Evolutionary conservation across 2,329 filamentous ascomycete species (phyloP), one percentile per base, ranked within the genome.

Genomic region (Verticillium zaregamsianum): DNA sequence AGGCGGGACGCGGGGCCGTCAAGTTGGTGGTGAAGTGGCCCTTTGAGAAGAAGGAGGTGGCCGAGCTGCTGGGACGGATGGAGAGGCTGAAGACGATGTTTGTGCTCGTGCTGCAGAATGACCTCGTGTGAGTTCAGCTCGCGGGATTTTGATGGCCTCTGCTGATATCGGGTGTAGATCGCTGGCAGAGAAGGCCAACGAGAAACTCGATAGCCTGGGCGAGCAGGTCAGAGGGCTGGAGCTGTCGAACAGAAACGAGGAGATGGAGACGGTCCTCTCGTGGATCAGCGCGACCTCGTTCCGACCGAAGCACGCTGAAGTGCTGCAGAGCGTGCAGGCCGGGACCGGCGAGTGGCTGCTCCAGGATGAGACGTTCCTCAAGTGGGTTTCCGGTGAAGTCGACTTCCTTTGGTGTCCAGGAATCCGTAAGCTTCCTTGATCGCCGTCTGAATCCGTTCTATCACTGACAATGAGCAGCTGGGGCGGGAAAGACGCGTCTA

Each of bases 21-120:
- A 39, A 35, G 3, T 37, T 45, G 20, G 23, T 37, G 17, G 31
- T 54, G 20, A 59, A 17, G 35, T 59, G 58, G 58, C 58, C 58
- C 5, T 59, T 59, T 33, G 58, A 59, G 23, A 59, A 59, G 25
- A 59, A 59, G 15, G 58, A 59, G 5, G 40, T 59, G 3, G 3
- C 33, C 12, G 58, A 59, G 58, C 35, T 59, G 11, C 33, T 59
- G 15, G 39, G 28, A n/a, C 14, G 35, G 20, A 45, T 54, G 33
- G 58, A 59, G 9, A 52, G 58, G 17, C 25, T 59, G 20, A 59
- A 59, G 58, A 32, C 58, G 7, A 35, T 49, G 25, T 59, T 59
- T 37, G 25, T n/a, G 28, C 39, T 59, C 20, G 58, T 59, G 23
- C 17, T 59, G 17, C 58, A 59, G 15, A 59, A 59, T 33, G 39